These are phyloP conservation scores for Tarenaya hassleriana DNA, from an alignment of 345 rosid species.

Conservation along the genomic window DNA sequence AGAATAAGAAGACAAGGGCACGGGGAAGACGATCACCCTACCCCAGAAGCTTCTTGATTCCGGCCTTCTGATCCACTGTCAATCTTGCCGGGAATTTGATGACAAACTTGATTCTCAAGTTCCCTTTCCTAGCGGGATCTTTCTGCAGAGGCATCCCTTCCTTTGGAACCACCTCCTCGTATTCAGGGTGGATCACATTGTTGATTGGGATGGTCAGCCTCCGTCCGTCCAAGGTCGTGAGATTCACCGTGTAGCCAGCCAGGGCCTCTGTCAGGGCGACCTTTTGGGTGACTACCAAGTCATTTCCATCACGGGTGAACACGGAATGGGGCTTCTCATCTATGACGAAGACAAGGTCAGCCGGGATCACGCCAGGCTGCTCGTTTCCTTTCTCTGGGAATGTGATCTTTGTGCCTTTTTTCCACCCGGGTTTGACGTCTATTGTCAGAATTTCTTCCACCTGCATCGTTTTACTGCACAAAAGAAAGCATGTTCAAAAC, in stretches of 20 bases:
- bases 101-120: slow-evolving; percentile 52
- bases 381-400: slow-evolving; percentile 50
- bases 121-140: slow-evolving; percentile 51
- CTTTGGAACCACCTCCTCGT: no score
- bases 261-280: slow-evolving; percentile 52
- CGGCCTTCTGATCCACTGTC: slow-evolving; percentile 45
- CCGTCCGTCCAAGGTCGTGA: no score
- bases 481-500: neutral
- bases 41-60: slow-evolving; percentile 41
- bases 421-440: slow-evolving; percentile 51
- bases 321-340: slow-evolving; percentile 61
- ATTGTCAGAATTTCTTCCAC: slow-evolving; percentile 46
- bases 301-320: slow-evolving; percentile 52
- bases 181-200: no score
- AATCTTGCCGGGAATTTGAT: slow-evolving; percentile 52
- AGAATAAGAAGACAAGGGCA: no score
- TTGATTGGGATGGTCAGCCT: no score
- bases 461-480: slow-evolving; percentile 36
- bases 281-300: slow-evolving; percentile 37
- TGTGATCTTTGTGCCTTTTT: slow-evolving; percentile 50
- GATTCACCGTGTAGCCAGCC: slow-evolving; percentile 37
- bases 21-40: no score
- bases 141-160: slow-evolving; percentile 63
- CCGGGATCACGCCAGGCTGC: slow-evolving; percentile 35
- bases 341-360: slow-evolving; percentile 46